These are phyloP conservation scores for Pezizomycotina sp. DNA, from an alignment of 2,329 filamentous ascomycete genomes.

Conservation along the genomic window DNA sequence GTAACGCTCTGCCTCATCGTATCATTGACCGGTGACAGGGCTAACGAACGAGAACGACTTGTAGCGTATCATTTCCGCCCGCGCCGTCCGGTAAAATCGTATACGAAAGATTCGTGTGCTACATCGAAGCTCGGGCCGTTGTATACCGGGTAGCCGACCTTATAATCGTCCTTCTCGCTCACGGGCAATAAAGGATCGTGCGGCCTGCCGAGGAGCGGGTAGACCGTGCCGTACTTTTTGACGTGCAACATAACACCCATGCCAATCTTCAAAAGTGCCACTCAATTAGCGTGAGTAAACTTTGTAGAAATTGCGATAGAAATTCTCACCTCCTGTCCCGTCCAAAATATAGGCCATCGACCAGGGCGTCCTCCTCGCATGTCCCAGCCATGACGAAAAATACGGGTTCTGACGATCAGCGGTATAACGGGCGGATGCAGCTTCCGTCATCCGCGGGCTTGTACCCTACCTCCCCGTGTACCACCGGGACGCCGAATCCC, in stretches of 20 bases:
- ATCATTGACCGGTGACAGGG: conserved; percentile 63
- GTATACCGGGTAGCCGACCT: conserved; percentile 32
- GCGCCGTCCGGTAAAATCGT: conserved; percentile 24
- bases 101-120: conserved; percentile 37
- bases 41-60: conserved; percentile 44
- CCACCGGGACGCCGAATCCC: conserved; percentile 6
- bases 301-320: conserved; percentile 26
- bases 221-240: conserved; percentile 32
- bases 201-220: conserved; percentile 37
- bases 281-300: conserved; percentile 15
- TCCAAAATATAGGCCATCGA: conserved; percentile 79
- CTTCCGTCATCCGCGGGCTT: conserved; percentile 32
- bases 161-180: conserved; percentile 26
- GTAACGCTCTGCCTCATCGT: conserved; percentile 66
- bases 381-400: conserved; percentile 44
- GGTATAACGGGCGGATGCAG: conserved; percentile 42
- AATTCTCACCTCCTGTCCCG: conserved; percentile 43
- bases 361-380: conserved; percentile 61
- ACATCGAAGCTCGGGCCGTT: conserved; percentile 36
- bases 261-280: conserved; percentile 35
- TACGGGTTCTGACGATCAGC: conserved; percentile 43
- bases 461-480: too few relatives aligned
- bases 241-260: conserved; percentile 37
- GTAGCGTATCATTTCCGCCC: conserved; percentile 16
- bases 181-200: conserved; percentile 29